These are phyloP conservation scores for Pestalotiopsis sp. DNA, from an alignment of 2,329 filamentous ascomycete species.

Conservation along the genomic window DNA sequence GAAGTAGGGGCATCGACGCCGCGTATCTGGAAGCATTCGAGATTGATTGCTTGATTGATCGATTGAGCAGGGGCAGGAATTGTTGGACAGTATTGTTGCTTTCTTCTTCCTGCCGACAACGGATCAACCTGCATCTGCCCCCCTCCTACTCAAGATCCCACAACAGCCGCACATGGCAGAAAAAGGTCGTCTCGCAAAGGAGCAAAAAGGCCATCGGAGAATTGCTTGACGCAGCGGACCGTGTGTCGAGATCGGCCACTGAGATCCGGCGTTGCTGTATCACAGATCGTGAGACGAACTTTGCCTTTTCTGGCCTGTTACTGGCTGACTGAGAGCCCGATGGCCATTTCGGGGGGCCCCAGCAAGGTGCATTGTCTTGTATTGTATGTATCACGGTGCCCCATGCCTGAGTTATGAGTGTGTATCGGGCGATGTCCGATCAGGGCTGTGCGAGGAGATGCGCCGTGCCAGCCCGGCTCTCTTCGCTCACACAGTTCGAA, in stretches of 20 bases:
- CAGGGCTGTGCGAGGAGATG: not conserved
- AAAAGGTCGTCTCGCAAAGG: not conserved
- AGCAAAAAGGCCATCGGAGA: conserved; percentile 1
- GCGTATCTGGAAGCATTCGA: not conserved
- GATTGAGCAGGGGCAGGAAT: not conserved
- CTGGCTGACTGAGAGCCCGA: not conserved
- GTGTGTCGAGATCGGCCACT: conserved; percentile 9
- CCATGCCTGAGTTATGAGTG: not conserved
- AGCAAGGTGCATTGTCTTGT: conserved; percentile 1
- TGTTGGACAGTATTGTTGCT: not conserved
- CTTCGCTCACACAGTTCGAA: not conserved
- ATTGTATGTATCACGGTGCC: not conserved
- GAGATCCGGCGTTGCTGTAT: conserved; percentile 6
- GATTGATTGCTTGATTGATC: not conserved
- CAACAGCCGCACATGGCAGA: not conserved
- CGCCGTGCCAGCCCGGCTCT: not conserved
- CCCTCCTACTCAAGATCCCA: not conserved
- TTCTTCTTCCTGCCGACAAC: not conserved
- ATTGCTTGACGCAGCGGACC: conserved; percentile 5
- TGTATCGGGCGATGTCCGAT: conserved; percentile 1
- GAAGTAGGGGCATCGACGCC: not conserved
- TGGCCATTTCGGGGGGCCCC: not conserved
- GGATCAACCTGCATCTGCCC: not conserved
- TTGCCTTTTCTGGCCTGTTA: not conserved
- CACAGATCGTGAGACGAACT: conserved; percentile 3